Base-by-base conservation (phyloP, 495 filamentous ascomycete species). In the Podospora conica region DNA sequence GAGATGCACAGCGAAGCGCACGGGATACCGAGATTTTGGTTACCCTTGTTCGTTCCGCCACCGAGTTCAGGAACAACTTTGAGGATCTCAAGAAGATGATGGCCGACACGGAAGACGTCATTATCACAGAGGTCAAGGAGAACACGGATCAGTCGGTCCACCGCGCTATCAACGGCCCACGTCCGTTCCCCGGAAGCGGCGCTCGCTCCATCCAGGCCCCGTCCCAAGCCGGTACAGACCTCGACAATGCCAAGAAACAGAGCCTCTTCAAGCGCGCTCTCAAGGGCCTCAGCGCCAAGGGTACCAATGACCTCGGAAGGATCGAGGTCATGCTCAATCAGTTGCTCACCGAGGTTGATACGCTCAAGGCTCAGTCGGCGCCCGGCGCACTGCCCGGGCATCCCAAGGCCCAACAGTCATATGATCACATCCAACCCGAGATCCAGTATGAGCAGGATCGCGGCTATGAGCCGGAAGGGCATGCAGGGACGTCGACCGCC, bases 241-340 rank as follows among this genome's bases (percentile, higher is more conserved):
- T 96, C 48, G 69, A 87, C 55, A 87, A 87, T 33, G 80, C 84
- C 54, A 96, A 96, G 85, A 90, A 90, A 70, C 87, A 89, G 74
- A 96, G 90, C 76, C 84, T 99, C 22, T 95, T 98, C 77, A 90
- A 89, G 70, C 90, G 95, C 66, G 96, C 96, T 12, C 80, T 99
- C 24, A 92, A 93, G 73, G 93, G 94, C 4, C 79, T 99, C 53
- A 90, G 91, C 68, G 83, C 90, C 69, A 94, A 92, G 77, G 93
- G 91, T 55, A 84, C 88, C 15, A 96, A 91, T 70, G 95, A 99
- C 70, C 82, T 99, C 21, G 81, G 86, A 63, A 92, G 90, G 75
- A 96, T 99, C 69, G 96, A 99, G 78, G 91, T 90, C 27, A 96
- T 99, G 93, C 83, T 99, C 54, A 90, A 91, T 66, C 92, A 95